These are phyloP conservation scores for Trichoderma orchidacearum DNA, from an alignment of 495 filamentous ascomycete genomes.

Conservation along the genomic window DNA sequence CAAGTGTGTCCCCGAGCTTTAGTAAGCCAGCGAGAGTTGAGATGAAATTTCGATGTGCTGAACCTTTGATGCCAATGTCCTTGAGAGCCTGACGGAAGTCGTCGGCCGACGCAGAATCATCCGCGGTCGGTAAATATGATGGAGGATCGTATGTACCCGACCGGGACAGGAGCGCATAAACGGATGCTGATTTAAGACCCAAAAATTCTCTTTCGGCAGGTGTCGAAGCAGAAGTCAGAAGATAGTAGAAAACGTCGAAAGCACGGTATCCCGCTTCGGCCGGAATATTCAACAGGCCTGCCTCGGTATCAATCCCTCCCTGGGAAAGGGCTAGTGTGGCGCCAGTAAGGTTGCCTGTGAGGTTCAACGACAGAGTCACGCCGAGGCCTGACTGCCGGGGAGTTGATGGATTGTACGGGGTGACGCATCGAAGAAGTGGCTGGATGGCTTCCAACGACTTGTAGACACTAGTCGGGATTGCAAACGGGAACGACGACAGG, in stretches of 20 bases:
- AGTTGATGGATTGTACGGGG: conserved; percentile 76
- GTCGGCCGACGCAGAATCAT: conserved; percentile 85
- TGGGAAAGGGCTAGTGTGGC: conserved; percentile 69
- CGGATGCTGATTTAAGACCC: conserved; percentile 64
- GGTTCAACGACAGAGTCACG: conserved; percentile 65
- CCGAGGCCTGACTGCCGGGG: conserved; percentile 71
- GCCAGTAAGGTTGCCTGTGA: conserved; percentile 63
- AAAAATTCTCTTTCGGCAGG: conserved; percentile 85
- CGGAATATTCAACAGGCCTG: conserved; percentile 72
- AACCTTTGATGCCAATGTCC: conserved; percentile 83
- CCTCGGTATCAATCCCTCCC: conserved; percentile 72
- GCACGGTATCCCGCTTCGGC: conserved; percentile 71
- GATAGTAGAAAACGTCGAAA: conserved; percentile 98
- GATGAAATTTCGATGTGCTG: conserved; percentile 63
- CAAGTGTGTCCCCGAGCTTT: conserved; percentile 81
- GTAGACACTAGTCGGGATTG: conserved; percentile 58
- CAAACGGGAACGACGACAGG: conserved; percentile 62
- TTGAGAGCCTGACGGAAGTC: conserved; percentile 78
- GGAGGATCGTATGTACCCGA: conserved; percentile 83
- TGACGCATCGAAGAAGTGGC: conserved; percentile 77
- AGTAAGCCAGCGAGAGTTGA: conserved; percentile 74
- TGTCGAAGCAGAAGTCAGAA: conserved; percentile 79
- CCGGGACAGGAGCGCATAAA: conserved; percentile 64
- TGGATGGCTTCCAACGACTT: conserved; percentile 65
- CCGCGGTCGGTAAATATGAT: conserved; percentile 79